Conservation (phyloP, 164 flowering plant species). For the Stephania cephalantha region DNA sequence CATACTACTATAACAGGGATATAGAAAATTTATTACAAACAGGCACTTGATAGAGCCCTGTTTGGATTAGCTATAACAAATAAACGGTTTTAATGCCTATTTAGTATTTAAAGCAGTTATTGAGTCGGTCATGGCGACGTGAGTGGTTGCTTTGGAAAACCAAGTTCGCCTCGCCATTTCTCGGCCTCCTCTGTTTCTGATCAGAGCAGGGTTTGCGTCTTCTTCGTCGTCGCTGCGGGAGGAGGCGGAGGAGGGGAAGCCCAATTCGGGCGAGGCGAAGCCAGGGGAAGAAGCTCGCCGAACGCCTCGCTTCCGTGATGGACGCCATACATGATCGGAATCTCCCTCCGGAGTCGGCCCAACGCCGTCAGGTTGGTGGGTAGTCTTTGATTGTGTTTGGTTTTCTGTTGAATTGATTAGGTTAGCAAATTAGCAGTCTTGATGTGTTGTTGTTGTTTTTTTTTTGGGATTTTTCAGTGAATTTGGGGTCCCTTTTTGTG, state of each 20-base stretch:
- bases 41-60: no score
- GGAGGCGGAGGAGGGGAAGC: not conserved
- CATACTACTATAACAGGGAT: no score
- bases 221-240: conserved; percentile 2
- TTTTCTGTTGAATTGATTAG: not conserved
- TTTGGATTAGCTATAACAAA: no score
- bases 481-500: not conserved
- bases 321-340: conserved; percentile 82
- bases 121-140: conserved; percentile 9
- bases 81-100: no score
- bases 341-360: conserved; percentile 77
- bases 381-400: not conserved
- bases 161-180: not conserved
- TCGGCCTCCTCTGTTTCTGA: not conserved
- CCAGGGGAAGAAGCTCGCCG: conserved; percentile 38
- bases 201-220: conserved; percentile 4
- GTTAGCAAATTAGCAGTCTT: not conserved
- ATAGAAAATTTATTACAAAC: no score
- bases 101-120: no score
- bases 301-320: conserved; percentile 62
- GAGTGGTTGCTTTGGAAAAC: not conserved
- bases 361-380: conserved; percentile 41
- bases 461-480: not conserved
- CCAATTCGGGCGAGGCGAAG: not conserved
- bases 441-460: not conserved